These are phyloP conservation scores for Carpinus fangiana DNA, from an alignment of 306 rosid species.

Conservation along the genomic window DNA sequence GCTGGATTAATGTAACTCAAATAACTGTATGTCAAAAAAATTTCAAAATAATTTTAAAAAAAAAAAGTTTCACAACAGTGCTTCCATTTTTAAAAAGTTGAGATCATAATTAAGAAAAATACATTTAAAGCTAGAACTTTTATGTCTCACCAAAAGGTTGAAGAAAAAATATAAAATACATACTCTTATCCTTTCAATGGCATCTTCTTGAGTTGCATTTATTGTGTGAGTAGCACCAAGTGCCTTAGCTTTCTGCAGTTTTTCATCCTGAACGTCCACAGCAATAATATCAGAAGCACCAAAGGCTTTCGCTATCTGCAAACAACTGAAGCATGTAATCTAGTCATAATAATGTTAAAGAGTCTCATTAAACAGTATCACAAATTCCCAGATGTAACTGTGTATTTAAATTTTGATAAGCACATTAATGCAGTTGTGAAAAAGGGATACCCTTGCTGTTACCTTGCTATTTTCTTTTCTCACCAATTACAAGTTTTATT, in stretches of 20 bases:
- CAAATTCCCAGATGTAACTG: constrained; percentile 8
- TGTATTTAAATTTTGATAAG: constrained; percentile 15
- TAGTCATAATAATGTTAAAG: constrained; percentile 21
- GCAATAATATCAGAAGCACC: constrained; percentile 97
- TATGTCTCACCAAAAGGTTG: background rate
- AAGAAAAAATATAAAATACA: constrained; percentile 31
- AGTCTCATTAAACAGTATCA: constrained; percentile 23
- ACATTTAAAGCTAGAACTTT: background rate
- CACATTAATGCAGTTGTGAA: background rate
- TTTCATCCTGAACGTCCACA: constrained; percentile 85
- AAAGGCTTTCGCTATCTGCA: constrained; percentile 98
- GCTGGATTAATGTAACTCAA: background rate
- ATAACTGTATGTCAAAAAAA: background rate
- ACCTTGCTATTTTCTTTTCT: background rate
- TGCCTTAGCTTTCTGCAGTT: constrained; percentile 77
- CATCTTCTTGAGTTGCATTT: constrained; percentile 78
- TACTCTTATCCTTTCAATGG: constrained; percentile 77
- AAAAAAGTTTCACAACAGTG: background rate
- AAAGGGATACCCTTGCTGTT: background rate
- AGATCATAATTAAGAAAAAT: background rate
- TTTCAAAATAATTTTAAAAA: background rate
- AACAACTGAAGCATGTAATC: constrained; percentile 68
- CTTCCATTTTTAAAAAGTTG: background rate
- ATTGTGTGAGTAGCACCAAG: constrained; percentile 87
- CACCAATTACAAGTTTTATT: background rate